Percentiles rank a stretch among this genome's conserved stretches.
Evolutionary conservation across 2,329 filamentous ascomycete species (phyloP).

Genomic region (Metarhizium brunneum): DNA sequence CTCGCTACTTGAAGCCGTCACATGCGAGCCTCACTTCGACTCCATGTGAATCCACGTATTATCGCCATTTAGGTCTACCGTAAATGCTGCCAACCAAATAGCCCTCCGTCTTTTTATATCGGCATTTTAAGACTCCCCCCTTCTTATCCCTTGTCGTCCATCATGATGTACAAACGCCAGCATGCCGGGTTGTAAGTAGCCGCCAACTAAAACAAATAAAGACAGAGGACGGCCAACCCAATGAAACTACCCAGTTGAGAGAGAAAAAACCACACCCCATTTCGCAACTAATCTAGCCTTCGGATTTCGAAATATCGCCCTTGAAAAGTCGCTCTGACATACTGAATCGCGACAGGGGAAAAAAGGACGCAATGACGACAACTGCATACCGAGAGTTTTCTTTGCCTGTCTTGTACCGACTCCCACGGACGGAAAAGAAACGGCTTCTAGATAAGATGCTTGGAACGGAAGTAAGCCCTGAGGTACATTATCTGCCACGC

Average conservation of each 20-base stretch:
- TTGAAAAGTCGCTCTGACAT: neutral
- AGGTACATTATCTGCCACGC: constrained; percentile 98
- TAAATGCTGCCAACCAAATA: neutral
- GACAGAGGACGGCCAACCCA: neutral
- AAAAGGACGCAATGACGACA: neutral
- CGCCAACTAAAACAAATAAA: constrained; percentile 1
- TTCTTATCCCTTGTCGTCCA: constrained; percentile 2
- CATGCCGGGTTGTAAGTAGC: constrained; percentile 4
- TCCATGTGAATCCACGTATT: neutral
- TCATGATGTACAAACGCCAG: constrained; percentile 14
- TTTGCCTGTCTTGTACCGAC: neutral
- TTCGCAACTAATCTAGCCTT: neutral
- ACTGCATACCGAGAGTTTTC: neutral
- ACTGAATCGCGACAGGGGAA: neutral
- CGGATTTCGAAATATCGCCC: neutral
- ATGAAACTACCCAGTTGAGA: neutral
- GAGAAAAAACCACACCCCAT: neutral
- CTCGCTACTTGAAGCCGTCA: neutral
- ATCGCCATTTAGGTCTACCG: neutral
- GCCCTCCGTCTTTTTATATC: neutral
- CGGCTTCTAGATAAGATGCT: constrained; percentile 27
- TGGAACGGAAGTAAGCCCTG: constrained; percentile 82
- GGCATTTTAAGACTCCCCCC: neutral
- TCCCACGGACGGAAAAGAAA: neutral
- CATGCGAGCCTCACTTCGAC: neutral